Evolutionary conservation across 352 stramenopile genomes (phyloP).

Genomic region (Hyaloperonospora brassicae): DNA sequence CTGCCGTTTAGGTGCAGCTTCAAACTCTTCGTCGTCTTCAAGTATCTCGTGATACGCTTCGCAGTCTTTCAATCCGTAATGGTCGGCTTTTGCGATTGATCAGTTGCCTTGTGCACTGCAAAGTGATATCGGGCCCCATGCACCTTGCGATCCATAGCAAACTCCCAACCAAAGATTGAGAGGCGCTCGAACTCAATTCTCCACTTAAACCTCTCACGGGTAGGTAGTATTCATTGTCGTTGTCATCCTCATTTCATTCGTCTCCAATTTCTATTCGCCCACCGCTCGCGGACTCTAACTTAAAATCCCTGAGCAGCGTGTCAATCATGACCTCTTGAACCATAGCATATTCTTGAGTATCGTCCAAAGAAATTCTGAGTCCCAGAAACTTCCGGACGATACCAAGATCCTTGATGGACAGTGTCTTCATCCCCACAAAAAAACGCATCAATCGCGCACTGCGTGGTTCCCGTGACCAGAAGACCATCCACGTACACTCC

Average conservation of each 20-base stretch:
- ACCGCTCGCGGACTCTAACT: too few relatives aligned
- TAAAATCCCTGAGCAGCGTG: too few relatives aligned
- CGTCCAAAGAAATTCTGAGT: too few relatives aligned
- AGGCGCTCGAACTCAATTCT: background rate
- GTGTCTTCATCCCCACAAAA: too few relatives aligned
- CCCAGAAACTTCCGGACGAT: too few relatives aligned
- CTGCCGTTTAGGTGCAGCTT: background rate
- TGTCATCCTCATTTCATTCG: too few relatives aligned
- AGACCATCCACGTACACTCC: background rate
- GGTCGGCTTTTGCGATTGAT: background rate
- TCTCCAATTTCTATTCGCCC: too few relatives aligned
- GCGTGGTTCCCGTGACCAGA: background rate
- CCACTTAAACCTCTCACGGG: too few relatives aligned
- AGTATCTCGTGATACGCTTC: background rate
- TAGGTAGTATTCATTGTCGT: too few relatives aligned
- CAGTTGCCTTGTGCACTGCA: background rate
- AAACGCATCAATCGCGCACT: background rate
- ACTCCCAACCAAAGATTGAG: background rate
- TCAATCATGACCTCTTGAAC: too few relatives aligned
- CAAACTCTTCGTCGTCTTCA: background rate
- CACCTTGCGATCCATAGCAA: background rate
- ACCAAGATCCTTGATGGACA: too few relatives aligned
- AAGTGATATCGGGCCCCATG: background rate
- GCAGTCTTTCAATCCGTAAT: background rate
- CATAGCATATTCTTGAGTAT: too few relatives aligned